Evolutionary conservation across 2,329 filamentous ascomycete genomes (phyloP), one percentile per base, ranked within the genome.

Genomic region (Exutisphaerella laricina): DNA sequence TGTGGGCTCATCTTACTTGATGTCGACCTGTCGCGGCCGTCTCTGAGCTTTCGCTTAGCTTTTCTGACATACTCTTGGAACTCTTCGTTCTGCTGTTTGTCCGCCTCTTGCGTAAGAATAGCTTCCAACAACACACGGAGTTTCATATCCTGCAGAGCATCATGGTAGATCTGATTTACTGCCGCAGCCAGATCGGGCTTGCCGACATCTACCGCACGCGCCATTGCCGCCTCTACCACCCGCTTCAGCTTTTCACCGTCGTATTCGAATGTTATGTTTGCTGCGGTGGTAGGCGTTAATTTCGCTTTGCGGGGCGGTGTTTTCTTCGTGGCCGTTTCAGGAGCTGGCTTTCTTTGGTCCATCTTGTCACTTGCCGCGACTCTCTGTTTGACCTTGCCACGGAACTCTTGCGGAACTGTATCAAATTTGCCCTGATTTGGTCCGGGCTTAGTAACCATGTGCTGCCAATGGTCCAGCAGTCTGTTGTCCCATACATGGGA

Each of bases 31-130:
- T 3, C 33, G 16, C 20, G 18, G 21, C n/a, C 32, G 8, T 29
- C 29, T 17, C 34, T 14, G 7, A 66, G 49, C 32, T 58, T 56
- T 45, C 65, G 67, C 53, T 68, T 70, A 25, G 63, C 63, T 10
- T 44, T 45, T 28, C 63, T 67, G 40, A 71, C 65, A 39, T 61
- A 63, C 7, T 45, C 47, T 43, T 66, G 62, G 46, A 73, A 73
- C 16, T 53, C 51, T 10, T 30, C 26, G 33, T 58, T 64, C 46
- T 72, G 64, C 41, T 65, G 54, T n/a, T 54, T 41, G 4, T 62
- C 66, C 29, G 62, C 55, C 20, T 56, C 63, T 38, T 67, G 63
- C 14, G 62, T 57, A 31, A 71, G 60, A 21, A 71, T 61, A 8
- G 61, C 60, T 21, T 69, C 60, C 5, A 74, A 58, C 4, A 70